Evolutionary conservation across 1,284 basidiomycete genomes (phyloP), one percentile per base, ranked within the genome.

Genomic region (Lentinula novae-zelandiae): DNA sequence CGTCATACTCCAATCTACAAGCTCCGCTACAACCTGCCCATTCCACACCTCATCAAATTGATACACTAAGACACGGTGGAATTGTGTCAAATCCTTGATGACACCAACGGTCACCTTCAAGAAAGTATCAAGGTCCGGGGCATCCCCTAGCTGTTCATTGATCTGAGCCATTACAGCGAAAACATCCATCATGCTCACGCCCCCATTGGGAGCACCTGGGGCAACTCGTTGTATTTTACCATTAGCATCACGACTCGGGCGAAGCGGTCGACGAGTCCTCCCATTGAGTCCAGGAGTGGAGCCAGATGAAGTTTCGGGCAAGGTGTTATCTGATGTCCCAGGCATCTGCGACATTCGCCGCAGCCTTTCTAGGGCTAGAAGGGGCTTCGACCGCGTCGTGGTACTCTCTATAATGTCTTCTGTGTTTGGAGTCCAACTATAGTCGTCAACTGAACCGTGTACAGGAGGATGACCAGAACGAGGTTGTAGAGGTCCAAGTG

Each of bases 31-130:
- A 50, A 93, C 90, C 69, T 92, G 85, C 13, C 87, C 86, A 68
- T 88, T 88, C 85, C 85, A 87, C 17, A 71, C 64, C 66, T 90
- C 87, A 70, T 90, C 88, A 68, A 90, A 90, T 73, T 93, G 91
- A 70, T 95, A 95, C n/a, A 94, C 80, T 72, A 96, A 77, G n/a
- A 94, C 90, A 8, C 93, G 83, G 70, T 93, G 90, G 70, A 93
- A 93, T 69, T 89, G 89, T 6, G 89, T 90, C 62, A 95, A 70
- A 68, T 95, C 92, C 71, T 92, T 90, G 63, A 95, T 82, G 22
- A 95, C 81, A 3, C 92, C 91, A 6, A 91, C 91, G 0, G 86
- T 83, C 55, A 94, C 82, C 68, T 93, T 89, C 69, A 95, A 75
- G 71, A 94, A 93, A 15, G 77, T 76, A 7, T 89, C 84, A 57